Percentiles rank a stretch among this genome's conserved stretches.
Evolutionary conservation across 2,329 filamentous ascomycete genomes (phyloP).

Genomic region (Fusarium heterosporum): DNA sequence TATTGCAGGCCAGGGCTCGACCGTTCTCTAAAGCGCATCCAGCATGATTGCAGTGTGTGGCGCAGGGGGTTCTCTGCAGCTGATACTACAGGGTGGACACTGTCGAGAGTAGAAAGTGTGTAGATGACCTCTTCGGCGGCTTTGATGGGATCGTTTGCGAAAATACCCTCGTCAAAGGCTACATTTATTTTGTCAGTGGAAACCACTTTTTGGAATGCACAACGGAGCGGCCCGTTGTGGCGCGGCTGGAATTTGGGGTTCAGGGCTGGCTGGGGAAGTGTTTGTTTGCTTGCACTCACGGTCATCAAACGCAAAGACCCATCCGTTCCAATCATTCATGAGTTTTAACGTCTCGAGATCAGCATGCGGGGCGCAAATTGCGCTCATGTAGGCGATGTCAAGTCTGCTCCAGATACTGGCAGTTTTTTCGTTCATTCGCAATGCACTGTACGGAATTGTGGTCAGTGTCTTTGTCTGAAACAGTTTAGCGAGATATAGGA

Average conservation of each 20-base stretch:
- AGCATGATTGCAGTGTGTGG: slow-evolving; percentile 28
- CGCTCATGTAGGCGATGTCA: slow-evolving; percentile 29
- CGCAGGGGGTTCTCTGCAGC: slow-evolving; percentile 19
- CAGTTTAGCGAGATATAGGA: not conserved
- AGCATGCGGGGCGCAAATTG: slow-evolving; percentile 27
- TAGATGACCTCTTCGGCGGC: slow-evolving; percentile 32
- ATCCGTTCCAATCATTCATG: slow-evolving; percentile 33
- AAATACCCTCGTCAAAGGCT: slow-evolving; percentile 28
- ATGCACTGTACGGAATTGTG: slow-evolving; percentile 6
- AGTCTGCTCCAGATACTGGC: slow-evolving; percentile 20
- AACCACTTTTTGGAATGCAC: slow-evolving; percentile 14
- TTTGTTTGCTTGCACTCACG: slow-evolving; percentile 14
- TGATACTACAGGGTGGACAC: slow-evolving; percentile 21
- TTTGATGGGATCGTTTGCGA: slow-evolving; percentile 28
- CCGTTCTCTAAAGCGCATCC: slow-evolving; percentile 22
- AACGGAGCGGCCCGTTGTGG: slow-evolving; percentile 18
- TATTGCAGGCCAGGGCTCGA: slow-evolving; percentile 22
- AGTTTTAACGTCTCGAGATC: slow-evolving; percentile 26
- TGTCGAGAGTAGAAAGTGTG: slow-evolving; percentile 25
- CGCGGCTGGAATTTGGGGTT: not conserved
- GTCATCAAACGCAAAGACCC: slow-evolving; percentile 30
- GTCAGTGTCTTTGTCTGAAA: not conserved
- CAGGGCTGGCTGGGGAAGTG: not conserved
- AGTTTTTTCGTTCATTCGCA: slow-evolving; percentile 26
- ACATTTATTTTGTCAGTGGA: slow-evolving; percentile 1